These are phyloP conservation scores for Tulasnella sp. DNA, from an alignment of 768 basidiomycete genomes.

Conservation along the genomic window DNA sequence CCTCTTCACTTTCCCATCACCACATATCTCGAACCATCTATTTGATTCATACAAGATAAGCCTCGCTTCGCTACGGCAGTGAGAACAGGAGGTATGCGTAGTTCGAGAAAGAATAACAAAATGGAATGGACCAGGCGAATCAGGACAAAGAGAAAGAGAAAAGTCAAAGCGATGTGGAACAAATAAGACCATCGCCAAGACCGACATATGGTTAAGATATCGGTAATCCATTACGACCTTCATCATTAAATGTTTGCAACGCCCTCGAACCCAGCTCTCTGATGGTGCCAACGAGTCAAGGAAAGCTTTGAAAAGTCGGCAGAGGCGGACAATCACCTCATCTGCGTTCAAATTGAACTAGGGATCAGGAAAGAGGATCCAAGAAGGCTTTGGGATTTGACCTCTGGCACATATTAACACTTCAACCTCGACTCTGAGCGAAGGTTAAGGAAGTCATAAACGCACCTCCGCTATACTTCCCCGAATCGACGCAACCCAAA, in stretches of 20 bases:
- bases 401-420: background rate
- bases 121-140: too few species aligned
- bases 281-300: background rate
- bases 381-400: conserved; percentile 60
- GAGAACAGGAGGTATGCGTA: too few species aligned
- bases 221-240: background rate
- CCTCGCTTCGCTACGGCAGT: too few species aligned
- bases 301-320: background rate
- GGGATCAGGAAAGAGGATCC: conserved; percentile 76
- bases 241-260: background rate
- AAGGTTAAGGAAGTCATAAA: background rate
- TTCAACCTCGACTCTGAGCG: too few species aligned
- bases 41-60: background rate
- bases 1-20: background rate
- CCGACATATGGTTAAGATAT: too few species aligned
- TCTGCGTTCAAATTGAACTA: conserved; percentile 20
- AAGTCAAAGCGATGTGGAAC: too few species aligned
- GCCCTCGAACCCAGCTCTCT: background rate
- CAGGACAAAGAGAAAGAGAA: too few species aligned
- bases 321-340: background rate
- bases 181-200: too few species aligned
- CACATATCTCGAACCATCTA: background rate
- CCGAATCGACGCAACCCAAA: background rate
- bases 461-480: background rate
- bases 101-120: too few species aligned